Evolutionary conservation across 202 grass and related monocot species (phyloP), one percentile per base, ranked within the genome.

Genomic region (Zoysia matrella): DNA sequence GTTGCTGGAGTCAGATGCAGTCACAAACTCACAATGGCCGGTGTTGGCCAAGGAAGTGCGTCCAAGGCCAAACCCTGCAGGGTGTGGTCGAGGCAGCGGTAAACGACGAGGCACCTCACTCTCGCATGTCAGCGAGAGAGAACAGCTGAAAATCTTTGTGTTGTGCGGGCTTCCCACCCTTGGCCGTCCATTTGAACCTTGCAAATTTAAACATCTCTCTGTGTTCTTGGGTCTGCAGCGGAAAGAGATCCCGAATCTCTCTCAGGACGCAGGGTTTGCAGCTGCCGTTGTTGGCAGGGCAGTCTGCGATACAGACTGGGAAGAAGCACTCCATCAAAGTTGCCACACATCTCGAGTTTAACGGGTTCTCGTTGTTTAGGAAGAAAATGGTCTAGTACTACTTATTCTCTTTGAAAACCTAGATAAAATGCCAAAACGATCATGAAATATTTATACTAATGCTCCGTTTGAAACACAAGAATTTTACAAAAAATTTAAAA

Each of bases 191-290:
- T 61, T 36, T 61, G 56, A 18, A 7, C 55, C 55, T 7, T 58
- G 15, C 57, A 60, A 30, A 30, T 9, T 60, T 3, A 60, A 60
- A 30, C n/a, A 8, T 8, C 18, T 60, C 16, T 30, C 16, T 30
- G 8, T 36, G 2, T 50, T 8, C 7, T 22, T 36, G 22, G 7
- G 9, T 39, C 4, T 61, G 54, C 60, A 63, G 60, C 8, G 7
- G 8, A 63, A 87, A 85, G 58, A 83, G 72, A 89, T 77, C 57
- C 72, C 58, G 65, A 86, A 92, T 86, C 74, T 88, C 43, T 81
- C 12, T 73, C 30, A 36, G 30, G 30, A 40, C 73, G 80, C 83
- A 76, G 82, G 79, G 11, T 62, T 56, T 47, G 86, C 68, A 69
- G 69, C 73, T 64, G 22, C 80, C 65, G 79, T 43, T 60, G 56